phyloP scores from a whole-genome alignment of 495 filamentous ascomycete species.

The Penicillium goetzii region DNA sequence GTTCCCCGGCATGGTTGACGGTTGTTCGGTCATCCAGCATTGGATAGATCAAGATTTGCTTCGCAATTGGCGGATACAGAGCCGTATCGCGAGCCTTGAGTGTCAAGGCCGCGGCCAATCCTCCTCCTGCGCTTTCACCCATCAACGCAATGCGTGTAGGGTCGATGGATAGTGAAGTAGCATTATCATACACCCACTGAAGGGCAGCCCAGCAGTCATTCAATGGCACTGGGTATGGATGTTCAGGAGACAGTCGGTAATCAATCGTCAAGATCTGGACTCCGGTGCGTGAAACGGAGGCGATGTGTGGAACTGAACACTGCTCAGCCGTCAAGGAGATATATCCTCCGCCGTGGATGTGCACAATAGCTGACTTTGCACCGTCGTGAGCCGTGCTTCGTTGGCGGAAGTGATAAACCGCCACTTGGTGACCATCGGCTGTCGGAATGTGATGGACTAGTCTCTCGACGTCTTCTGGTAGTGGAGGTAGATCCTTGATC shows the following conservation, averaged over 20 bases:
- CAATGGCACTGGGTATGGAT: slow-evolving; percentile 37
- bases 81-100: slow-evolving; percentile 30
- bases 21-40: slow-evolving; percentile 48
- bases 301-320: not conserved
- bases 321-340: not conserved
- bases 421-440: not conserved
- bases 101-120: not conserved
- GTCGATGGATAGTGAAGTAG: slow-evolving; percentile 39
- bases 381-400: not conserved
- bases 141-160: slow-evolving; percentile 33
- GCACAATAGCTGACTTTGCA: not conserved
- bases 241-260: slow-evolving; percentile 39
- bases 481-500: not conserved
- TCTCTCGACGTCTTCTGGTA: not conserved
- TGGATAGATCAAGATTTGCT: slow-evolving; percentile 56
- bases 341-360: not conserved
- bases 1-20: slow-evolving; percentile 15
- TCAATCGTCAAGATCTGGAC: slow-evolving; percentile 34
- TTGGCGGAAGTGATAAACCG: not conserved
- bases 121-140: slow-evolving; percentile 18
- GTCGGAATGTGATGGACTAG: not conserved
- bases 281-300: not conserved
- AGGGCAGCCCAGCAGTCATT: slow-evolving; percentile 48
- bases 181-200: slow-evolving; percentile 44
- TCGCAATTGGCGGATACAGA: slow-evolving; percentile 41